A percentile compares a stretch with the other conserved stretches of the same genome.
Evolutionary conservation across 1,139 yeast genomes (phyloP).

Genomic region (Yamadazyma pseudoaaseri): DNA sequence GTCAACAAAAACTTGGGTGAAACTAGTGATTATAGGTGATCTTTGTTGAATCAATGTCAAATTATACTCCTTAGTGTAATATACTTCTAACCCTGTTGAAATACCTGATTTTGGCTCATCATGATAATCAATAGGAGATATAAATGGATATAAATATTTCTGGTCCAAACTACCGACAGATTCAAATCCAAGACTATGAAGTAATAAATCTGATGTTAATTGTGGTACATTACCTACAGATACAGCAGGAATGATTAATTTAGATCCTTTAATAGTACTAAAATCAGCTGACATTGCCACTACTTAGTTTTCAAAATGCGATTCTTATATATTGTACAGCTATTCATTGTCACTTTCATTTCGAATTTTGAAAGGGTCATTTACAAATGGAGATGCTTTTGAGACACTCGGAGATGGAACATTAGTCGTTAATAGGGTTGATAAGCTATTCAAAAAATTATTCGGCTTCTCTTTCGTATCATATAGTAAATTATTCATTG

Average conservation of each 20-base stretch:
- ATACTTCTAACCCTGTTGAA: constrained; percentile 63
- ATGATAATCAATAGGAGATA: constrained; percentile 65
- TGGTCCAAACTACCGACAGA: constrained; percentile 59
- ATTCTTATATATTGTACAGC: too few relatives aligned
- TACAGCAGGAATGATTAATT: constrained; percentile 69
- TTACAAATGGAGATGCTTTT: constrained; percentile 9
- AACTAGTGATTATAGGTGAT: constrained; percentile 77
- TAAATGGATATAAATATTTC: constrained; percentile 71
- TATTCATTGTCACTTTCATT: constrained; percentile 13
- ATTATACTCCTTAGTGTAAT: constrained; percentile 33
- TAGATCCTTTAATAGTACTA: constrained; percentile 14
- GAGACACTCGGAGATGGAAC: constrained; percentile 3
- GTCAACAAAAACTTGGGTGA: constrained; percentile 43
- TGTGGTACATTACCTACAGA: constrained; percentile 93
- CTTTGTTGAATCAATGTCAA: constrained; percentile 73
- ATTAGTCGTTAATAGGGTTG: constrained; percentile 64
- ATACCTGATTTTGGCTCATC: constrained; percentile 31
- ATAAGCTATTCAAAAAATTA: constrained; percentile 71
- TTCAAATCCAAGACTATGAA: constrained; percentile 57
- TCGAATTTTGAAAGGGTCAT: constrained; percentile 8
- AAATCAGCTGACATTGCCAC: constrained; percentile 3
- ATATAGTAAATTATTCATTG: constrained; percentile 2
- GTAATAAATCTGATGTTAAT: constrained; percentile 67
- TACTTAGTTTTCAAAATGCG: constrained; percentile 1
- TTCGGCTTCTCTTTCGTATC: constrained; percentile 68